phyloP scores from a whole-genome alignment of 169 alveolate genomes.

The Plasmodium relictum region DNA sequence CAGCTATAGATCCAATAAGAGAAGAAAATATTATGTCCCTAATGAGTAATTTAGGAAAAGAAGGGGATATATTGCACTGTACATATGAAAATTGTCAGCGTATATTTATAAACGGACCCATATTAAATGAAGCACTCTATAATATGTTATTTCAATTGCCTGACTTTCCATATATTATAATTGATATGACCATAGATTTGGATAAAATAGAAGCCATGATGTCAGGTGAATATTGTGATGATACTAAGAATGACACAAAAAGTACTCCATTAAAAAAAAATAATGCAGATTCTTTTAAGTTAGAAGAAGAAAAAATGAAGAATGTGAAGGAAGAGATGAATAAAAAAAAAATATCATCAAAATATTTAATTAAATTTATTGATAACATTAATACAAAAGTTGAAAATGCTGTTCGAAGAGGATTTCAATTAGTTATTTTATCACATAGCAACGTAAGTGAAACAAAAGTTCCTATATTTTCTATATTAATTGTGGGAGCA shows the following conservation, averaged over 20 bases:
- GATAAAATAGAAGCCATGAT: slow-evolving; percentile 30
- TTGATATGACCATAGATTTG: slow-evolving; percentile 72
- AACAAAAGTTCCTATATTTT: slow-evolving; percentile 63
- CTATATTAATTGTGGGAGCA: slow-evolving; percentile 76
- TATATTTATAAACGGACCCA: slow-evolving; percentile 76
- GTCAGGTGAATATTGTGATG: slow-evolving; percentile 20
- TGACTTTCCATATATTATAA: slow-evolving; percentile 63
- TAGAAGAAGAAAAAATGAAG: slow-evolving; percentile 18
- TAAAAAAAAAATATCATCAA: slow-evolving; percentile 38
- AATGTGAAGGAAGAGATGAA: slow-evolving; percentile 20
- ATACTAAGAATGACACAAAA: slow-evolving; percentile 17
- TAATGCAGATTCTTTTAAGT: slow-evolving; percentile 17
- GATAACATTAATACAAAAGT: slow-evolving; percentile 69
- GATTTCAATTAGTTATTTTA: slow-evolving; percentile 51
- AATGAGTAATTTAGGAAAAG: slow-evolving; percentile 85
- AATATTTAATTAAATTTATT: slow-evolving; percentile 63
- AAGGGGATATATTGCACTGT: slow-evolving; percentile 76
- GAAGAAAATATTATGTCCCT: slow-evolving; percentile 85
- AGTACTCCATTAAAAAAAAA: slow-evolving; percentile 8
- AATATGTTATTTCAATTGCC: slow-evolving; percentile 65
- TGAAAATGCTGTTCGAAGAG: slow-evolving; percentile 57
- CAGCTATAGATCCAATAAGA: slow-evolving; percentile 87
- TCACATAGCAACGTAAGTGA: slow-evolving; percentile 63
- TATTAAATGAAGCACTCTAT: slow-evolving; percentile 64
- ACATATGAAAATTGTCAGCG: slow-evolving; percentile 57